Conservation (phyloP, 345 rosid genomes). For the Excoecaria agallocha region DNA sequence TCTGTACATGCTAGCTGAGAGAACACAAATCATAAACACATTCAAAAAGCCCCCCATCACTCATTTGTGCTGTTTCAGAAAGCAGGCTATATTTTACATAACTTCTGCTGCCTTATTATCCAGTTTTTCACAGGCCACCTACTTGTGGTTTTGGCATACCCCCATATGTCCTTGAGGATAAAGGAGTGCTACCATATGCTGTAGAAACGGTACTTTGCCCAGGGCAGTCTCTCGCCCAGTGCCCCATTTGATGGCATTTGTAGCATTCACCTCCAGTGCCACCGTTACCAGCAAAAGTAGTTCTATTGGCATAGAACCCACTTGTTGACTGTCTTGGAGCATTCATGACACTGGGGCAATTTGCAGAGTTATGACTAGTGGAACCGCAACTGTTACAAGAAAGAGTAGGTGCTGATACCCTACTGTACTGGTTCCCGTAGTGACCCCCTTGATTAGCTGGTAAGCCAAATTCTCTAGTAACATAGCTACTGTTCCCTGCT, state of each 20-base stretch:
- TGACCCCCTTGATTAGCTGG: conserved; percentile 46
- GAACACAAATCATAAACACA: not conserved
- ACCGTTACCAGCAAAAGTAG: conserved; percentile 27
- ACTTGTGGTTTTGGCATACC: conserved; percentile 45
- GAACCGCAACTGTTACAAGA: conserved; percentile 60
- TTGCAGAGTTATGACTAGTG: conserved; percentile 57
- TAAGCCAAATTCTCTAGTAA: conserved; percentile 31
- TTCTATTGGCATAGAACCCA: conserved; percentile 31
- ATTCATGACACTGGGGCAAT: conserved; percentile 68
- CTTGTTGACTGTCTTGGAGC: conserved; percentile 43
- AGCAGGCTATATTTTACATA: conserved; percentile 10
- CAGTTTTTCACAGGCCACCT: conserved; percentile 39
- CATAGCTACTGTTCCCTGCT: conserved; percentile 18
- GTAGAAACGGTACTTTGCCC: conserved; percentile 32
- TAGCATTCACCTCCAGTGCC: conserved; percentile 42
- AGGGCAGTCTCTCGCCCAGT: conserved; percentile 70
- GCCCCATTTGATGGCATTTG: conserved; percentile 62
- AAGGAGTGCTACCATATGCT: conserved; percentile 40
- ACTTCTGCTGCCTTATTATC: not conserved
- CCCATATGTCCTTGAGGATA: conserved; percentile 47
- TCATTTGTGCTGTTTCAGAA: not conserved
- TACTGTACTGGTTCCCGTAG: conserved; percentile 41
- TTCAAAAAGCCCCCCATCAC: not conserved
- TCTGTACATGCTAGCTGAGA: conserved; percentile 8
- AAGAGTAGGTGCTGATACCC: conserved; percentile 24